These are phyloP conservation scores for Triticum urartu DNA, from an alignment of 176 grass and related monocot genomes.

Conservation along the genomic window DNA sequence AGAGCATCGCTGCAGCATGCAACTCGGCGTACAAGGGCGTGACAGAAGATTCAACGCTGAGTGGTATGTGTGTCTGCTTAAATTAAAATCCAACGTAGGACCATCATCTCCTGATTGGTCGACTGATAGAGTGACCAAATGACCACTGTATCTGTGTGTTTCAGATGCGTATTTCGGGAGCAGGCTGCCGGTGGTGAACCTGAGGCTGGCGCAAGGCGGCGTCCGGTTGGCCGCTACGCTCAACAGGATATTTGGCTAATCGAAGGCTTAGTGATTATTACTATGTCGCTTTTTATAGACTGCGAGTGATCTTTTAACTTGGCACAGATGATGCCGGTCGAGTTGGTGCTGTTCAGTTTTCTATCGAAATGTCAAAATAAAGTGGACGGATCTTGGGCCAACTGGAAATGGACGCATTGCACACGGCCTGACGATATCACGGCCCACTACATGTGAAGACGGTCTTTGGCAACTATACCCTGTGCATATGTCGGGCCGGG, in stretches of 20 bases:
- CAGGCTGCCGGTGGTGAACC: slow-evolving; percentile 44
- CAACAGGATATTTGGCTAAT: slow-evolving; percentile 52
- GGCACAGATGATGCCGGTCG: not conserved
- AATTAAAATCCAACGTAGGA: no score
- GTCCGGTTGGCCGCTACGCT: slow-evolving; percentile 62
- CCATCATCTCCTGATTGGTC: no score
- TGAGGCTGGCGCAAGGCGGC: slow-evolving; percentile 53
- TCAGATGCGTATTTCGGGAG: slow-evolving; percentile 67
- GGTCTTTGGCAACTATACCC: no score
- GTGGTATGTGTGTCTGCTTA: slow-evolving; percentile 15
- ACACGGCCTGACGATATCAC: no score
- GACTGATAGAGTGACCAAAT: not conserved
- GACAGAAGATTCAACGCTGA: slow-evolving; percentile 22
- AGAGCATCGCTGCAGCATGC: slow-evolving; percentile 61
- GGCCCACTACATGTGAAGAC: no score
- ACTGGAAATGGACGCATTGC: no score
- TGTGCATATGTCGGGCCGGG: no score
- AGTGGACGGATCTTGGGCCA: not conserved
- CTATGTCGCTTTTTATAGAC: not conserved
- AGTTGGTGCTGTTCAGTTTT: not conserved
- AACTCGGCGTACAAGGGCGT: slow-evolving; percentile 65
- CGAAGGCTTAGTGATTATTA: not conserved
- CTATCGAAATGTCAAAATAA: not conserved
- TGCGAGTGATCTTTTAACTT: not conserved
- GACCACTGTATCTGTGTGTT: not conserved